Evolutionary conservation across 2,329 filamentous ascomycete genomes (phyloP).

Genomic region (Corinectria fuckeliana): DNA sequence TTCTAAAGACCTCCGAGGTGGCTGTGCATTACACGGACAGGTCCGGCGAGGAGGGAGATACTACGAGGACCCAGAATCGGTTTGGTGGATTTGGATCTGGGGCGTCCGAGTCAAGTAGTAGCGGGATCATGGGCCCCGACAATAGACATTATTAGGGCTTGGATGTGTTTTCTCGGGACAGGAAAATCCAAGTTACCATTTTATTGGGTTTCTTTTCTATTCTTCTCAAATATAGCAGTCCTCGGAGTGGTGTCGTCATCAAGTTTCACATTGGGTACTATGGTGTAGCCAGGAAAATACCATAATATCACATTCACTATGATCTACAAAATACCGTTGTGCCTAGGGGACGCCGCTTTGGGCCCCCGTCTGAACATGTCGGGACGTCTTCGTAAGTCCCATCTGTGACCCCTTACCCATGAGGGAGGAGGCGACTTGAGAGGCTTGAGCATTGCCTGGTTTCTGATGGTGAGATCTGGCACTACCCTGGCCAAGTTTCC

Average conservation of each 20-base stretch:
- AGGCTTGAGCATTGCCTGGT: not conserved
- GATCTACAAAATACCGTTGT: not conserved
- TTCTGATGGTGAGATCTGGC: not conserved
- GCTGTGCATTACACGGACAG: slow-evolving; percentile 20
- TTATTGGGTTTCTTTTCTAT: not conserved
- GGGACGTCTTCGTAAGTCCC: not conserved
- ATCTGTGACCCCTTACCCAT: not conserved
- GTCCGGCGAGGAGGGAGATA: not conserved
- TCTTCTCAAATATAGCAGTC: not conserved
- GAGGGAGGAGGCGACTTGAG: not conserved
- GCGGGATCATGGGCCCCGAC: slow-evolving; percentile 8
- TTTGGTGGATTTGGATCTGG: slow-evolving; percentile 5
- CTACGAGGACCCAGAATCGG: not conserved
- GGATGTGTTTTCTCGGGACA: not conserved
- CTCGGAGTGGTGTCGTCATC: not conserved
- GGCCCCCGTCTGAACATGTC: not conserved
- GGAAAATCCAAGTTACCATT: not conserved
- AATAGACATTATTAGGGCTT: slow-evolving; percentile 1
- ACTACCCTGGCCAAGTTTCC: not conserved
- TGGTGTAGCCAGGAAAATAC: not conserved
- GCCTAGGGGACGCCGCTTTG: not conserved
- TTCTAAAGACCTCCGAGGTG: slow-evolving; percentile 42
- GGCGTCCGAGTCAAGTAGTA: slow-evolving; percentile 12
- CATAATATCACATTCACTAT: not conserved
- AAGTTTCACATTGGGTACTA: no score